These are phyloP conservation scores for Artemisia annua DNA, from an alignment of 129 eudicot species.

Conservation along the genomic window DNA sequence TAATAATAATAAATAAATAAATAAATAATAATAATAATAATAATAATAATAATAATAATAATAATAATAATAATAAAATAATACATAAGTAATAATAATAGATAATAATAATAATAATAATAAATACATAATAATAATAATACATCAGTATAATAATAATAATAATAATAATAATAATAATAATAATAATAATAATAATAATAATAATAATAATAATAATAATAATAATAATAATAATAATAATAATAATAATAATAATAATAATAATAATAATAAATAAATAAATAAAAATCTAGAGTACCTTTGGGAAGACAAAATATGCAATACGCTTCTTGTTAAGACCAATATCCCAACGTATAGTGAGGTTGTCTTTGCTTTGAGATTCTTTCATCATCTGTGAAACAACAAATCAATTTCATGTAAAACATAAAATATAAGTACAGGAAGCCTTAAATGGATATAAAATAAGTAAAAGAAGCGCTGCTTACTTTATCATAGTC, in stretches of 20 bases:
- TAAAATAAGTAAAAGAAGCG: too few relatives aligned
- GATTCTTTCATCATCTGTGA: conserved; percentile 95
- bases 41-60: too few relatives aligned
- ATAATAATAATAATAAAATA: too few relatives aligned
- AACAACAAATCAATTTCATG: background rate
- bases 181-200: background rate
- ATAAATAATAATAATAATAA: background rate
- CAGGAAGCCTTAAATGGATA: too few relatives aligned
- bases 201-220: background rate
- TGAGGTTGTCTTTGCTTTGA: conserved; percentile 92
- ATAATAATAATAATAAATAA: too few relatives aligned
- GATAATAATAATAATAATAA: too few relatives aligned
- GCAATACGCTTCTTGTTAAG: conserved; percentile 97
- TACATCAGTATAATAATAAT: too few relatives aligned
- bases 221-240: background rate
- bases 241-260: too few relatives aligned
- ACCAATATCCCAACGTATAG: conserved; percentile 96
- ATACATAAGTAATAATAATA: too few relatives aligned
- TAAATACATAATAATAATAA: too few relatives aligned
- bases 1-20: background rate
- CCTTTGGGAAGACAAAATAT: conserved; percentile 95
- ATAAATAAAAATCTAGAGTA: conserved; percentile 13
- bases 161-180: background rate
- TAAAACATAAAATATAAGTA: too few relatives aligned
- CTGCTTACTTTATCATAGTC: conserved; percentile 86